Percentiles rank a stretch among this genome's conserved stretches.
Evolutionary conservation across 371 early-diverging fungal species (phyloP).

Genomic region (Rhizopus stolonifer): DNA sequence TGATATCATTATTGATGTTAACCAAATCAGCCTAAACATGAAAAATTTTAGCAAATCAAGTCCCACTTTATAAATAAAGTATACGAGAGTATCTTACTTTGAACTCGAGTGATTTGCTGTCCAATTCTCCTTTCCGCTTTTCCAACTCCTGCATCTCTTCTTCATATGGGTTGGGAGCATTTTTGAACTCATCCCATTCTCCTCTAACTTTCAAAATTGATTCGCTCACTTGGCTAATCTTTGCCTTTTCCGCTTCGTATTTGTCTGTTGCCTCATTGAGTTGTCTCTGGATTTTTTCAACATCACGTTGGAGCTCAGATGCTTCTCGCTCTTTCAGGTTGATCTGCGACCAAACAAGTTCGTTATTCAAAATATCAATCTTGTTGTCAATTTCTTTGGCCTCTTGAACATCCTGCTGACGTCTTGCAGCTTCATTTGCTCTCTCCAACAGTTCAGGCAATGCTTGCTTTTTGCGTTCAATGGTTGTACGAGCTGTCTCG

Average conservation of each 20-base stretch:
- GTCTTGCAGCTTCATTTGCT: constrained; percentile 60
- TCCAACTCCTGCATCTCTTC: constrained; percentile 4
- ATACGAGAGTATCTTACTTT: neutral
- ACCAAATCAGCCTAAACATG: constrained; percentile 11
- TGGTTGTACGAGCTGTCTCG: constrained; percentile 53
- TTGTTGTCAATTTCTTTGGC: constrained; percentile 62
- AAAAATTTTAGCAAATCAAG: no score
- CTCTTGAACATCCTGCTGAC: constrained; percentile 63
- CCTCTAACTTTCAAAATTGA: constrained; percentile 5
- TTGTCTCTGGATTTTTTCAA: constrained; percentile 8
- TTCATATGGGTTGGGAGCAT: constrained; percentile 6
- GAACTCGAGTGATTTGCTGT: neutral
- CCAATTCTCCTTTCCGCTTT: neutral
- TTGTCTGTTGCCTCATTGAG: constrained; percentile 15
- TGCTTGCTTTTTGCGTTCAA: constrained; percentile 54
- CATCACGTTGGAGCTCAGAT: constrained; percentile 28
- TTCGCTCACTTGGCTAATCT: neutral
- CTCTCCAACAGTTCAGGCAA: constrained; percentile 64
- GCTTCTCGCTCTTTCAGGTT: constrained; percentile 56
- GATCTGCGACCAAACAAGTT: constrained; percentile 79
- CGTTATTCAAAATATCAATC: constrained; percentile 61
- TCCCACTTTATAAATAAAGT: no score
- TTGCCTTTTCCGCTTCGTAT: constrained; percentile 13
- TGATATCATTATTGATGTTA: constrained; percentile 15
- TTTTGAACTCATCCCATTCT: constrained; percentile 11